Base-by-base conservation (phyloP, 257 asterid genomes). In the Verbena officinalis region DNA sequence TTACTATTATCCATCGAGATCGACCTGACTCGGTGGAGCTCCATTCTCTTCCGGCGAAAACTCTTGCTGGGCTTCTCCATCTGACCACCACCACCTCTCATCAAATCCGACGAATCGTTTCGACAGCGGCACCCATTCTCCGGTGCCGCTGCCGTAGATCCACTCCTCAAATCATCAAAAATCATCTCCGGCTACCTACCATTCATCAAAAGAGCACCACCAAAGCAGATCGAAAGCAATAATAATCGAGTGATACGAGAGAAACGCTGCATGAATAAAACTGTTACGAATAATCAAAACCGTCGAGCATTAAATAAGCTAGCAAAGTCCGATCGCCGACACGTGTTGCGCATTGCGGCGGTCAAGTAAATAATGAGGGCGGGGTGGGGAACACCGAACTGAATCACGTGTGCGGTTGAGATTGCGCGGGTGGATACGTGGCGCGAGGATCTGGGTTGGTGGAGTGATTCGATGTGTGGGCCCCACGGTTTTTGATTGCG, bases 331-430 rank as follows among this genome's bases (percentile, higher is more conserved):
- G 70, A 53, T 67, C 3, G 24, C 12, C 24, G 63, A 61, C 78
- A 74, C 81, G 81, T 70, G 57, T 30, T 42, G 16, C 21, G 61
- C 54, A 46, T 4, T 9, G 65, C 78, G 84, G 84, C 75, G 73
- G 78, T 70, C 67, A 40, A 60, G 72, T 54, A 49, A 55, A 36
- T 4, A 36, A 36, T 5, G 40, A 60, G 31, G 59, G 59, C 57
- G 67, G 57, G n/a, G 59, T 66, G 54, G 48, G 58, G 67, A n/a
- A 34, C 60, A 53, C 1, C 17, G 15, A 7, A 36, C 60, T 71
- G 55, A 54, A 68, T 30, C 70, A 72, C 83, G 80, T 81, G 79
- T 69, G 60, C 16, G 58, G 64, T 8, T 5, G 44, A 6, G 38
- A 74, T 67, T 67, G 60, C 44, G 11, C 11, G 2, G 0, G 1